Percentiles rank a stretch among this genome's conserved stretches.
phyloP scores from a whole-genome alignment of 495 filamentous ascomycete species.

The Copromyces sp. region DNA sequence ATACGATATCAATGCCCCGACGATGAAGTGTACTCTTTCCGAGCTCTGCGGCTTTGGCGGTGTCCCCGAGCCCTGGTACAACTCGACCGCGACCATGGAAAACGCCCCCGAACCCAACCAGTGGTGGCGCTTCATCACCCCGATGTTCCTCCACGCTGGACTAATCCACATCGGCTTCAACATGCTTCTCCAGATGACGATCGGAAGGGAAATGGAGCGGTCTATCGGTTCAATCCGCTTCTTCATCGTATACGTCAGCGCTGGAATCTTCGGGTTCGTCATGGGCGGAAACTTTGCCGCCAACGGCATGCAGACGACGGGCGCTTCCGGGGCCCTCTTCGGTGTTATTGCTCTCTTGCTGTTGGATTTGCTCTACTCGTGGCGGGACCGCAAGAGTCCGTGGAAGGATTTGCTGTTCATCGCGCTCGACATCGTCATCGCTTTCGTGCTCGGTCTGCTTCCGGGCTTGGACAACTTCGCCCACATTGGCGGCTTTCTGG shows the following conservation, averaged over 20 bases:
- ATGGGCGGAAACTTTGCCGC: conserved; percentile 89
- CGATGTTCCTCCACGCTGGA: conserved; percentile 91
- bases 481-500: conserved; percentile 91
- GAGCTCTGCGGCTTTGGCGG: conserved; percentile 75
- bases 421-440: conserved; percentile 71
- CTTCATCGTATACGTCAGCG: conserved; percentile 74
- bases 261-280: conserved; percentile 94
- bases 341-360: conserved; percentile 81
- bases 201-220: conserved; percentile 84
- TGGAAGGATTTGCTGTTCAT: conserved; percentile 76
- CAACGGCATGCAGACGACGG: conserved; percentile 66
- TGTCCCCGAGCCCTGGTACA: conserved; percentile 53
- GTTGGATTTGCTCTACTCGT: conserved; percentile 86
- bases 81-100: conserved; percentile 19
- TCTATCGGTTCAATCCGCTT: conserved; percentile 80
- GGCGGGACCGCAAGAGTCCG: conserved; percentile 64
- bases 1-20: conserved; percentile 27
- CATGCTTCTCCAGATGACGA: conserved; percentile 74
- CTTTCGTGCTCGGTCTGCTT: conserved; percentile 84
- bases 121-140: conserved; percentile 92
- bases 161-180: conserved; percentile 94
- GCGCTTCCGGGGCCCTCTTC: conserved; percentile 83
- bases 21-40: conserved; percentile 56
- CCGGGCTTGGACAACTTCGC: conserved; percentile 95
- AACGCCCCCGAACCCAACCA: conserved; percentile 62